phyloP scores from a whole-genome alignment of 805 yeast genomes.

The Saccharomycopsis babjevae region DNA sequence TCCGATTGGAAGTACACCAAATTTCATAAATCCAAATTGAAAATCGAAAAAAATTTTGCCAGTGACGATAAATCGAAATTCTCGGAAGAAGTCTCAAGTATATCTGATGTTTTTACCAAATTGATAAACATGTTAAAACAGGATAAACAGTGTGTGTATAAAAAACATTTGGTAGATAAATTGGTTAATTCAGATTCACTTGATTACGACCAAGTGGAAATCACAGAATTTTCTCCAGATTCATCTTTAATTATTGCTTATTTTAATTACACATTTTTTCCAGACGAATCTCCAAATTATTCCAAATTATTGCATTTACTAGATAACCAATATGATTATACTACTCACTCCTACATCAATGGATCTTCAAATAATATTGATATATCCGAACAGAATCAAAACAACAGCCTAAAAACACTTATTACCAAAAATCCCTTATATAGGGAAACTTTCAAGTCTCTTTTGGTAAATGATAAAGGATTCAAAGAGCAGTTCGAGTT shows the following conservation, averaged over 20 bases:
- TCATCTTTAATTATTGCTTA: constrained; percentile 12
- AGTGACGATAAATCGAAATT: constrained; percentile 12
- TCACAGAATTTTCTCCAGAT: constrained; percentile 5
- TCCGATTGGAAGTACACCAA: constrained; percentile 2
- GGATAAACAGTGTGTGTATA: neutral
- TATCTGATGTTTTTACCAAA: constrained; percentile 3
- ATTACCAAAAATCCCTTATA: constrained; percentile 9
- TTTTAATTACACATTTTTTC: constrained; percentile 4
- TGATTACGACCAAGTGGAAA: neutral
- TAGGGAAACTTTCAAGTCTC: constrained; percentile 9
- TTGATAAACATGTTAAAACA: constrained; percentile 5
- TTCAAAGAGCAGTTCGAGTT: constrained; percentile 13
- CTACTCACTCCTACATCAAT: neutral
- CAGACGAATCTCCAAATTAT: constrained; percentile 9
- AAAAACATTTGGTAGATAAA: neutral
- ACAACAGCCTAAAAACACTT: constrained; percentile 10
- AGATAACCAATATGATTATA: constrained; percentile 3
- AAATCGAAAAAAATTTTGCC: constrained; percentile 17
- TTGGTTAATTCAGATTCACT: neutral
- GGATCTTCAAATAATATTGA: neutral
- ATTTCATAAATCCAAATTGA: constrained; percentile 16
- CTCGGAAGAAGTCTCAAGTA: constrained; percentile 9
- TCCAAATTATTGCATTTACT: constrained; percentile 5
- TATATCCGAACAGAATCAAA: constrained; percentile 10
- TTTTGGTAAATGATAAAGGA: constrained; percentile 14